A percentile compares a stretch with the other conserved stretches of the same genome.
Conservation (phyloP, 2,329 filamentous ascomycete species). For the Paecilomyces sp. region DNA sequence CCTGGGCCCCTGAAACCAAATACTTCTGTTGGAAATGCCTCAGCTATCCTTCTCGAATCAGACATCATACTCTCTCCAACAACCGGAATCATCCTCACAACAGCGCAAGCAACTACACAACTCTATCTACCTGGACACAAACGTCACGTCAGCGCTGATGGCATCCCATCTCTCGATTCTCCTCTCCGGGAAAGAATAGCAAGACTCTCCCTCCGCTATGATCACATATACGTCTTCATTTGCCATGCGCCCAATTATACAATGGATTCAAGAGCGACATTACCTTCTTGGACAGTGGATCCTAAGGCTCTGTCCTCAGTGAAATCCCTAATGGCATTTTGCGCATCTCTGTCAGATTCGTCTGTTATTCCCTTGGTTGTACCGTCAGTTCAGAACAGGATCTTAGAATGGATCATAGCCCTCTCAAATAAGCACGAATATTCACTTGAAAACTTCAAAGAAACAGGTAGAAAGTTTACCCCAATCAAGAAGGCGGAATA, state of each 20-base stretch:
- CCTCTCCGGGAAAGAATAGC: constrained; percentile 51
- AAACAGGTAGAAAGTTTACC: constrained; percentile 2
- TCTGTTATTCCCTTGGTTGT: constrained; percentile 10
- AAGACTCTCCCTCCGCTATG: constrained; percentile 53
- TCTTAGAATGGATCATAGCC: constrained; percentile 50
- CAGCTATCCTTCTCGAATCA: constrained; percentile 27
- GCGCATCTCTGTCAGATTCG: constrained; percentile 10
- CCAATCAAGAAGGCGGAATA: constrained; percentile 6
- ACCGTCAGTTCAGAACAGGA: constrained; percentile 21
- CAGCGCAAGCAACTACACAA: constrained; percentile 65
- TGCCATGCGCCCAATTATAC: constrained; percentile 26
- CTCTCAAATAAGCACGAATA: constrained; percentile 43
- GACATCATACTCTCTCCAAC: constrained; percentile 66
- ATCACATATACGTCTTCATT: constrained; percentile 61
- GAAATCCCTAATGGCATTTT: constrained; percentile 16
- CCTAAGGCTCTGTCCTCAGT: constrained; percentile 8
- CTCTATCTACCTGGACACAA: constrained; percentile 58
- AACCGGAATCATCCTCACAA: constrained; percentile 64
- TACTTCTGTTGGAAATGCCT: not conserved
- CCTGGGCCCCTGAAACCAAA: not conserved
- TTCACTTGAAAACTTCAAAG: not conserved
- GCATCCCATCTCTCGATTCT: constrained; percentile 20
- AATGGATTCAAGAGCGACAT: constrained; percentile 15
- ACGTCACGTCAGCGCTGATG: constrained; percentile 3
- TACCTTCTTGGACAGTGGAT: constrained; percentile 5